Evolutionary conservation across 2,329 filamentous ascomycete species (phyloP), one percentile per base, ranked within the genome.

Genomic region (Biscogniauxia mediterranea): DNA sequence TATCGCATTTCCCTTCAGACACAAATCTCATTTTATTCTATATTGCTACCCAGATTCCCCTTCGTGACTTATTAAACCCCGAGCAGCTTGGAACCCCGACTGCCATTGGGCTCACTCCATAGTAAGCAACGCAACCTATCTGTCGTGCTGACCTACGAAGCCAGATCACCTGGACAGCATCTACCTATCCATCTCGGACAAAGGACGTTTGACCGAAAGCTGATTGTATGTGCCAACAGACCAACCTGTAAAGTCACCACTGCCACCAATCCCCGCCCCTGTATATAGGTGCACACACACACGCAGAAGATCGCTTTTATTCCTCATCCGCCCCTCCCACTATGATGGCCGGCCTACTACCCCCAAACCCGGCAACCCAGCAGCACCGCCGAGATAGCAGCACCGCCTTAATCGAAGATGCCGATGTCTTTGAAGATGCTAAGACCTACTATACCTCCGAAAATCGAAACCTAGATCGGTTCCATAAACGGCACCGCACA

Each of bases 401-500:
- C 56, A 55, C 66, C 52, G 75, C 76, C 50, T 81, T 79, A 7
- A 76, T 78, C 55, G 81, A 85, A 61, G 81, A 81, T 54, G 73
- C 71, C 57, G 74, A 78, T 28, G 79, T 85, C 54, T 86, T 78
- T 65, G 83, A 85, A 62, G 83, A 85, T 75, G 84, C 84, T 61
- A 80, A 79, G 70, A 86, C 83, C 23, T 87, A 87, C 70, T 87
- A 87, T 65, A 76, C 81, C 38, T 80, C 82, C 23, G 83, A 85
- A 42, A 81, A 83, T 58, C 81, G 84, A 58, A 81, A 84, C 65
- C 74, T 74, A 59, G 79, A 81, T 66, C 79, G 79, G 32, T 76
- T 75, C 56, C 82, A 83, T 21, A 75, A 77, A 50, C 80, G 84
- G 56, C 83, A 81, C 19, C 79, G 83, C 62, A 86, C 84, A 21